A percentile compares a stretch with the other conserved stretches of the same genome.
These are phyloP conservation scores for Hemerocallis citrina DNA, from an alignment of 106 monocot species.

Conservation along the genomic window DNA sequence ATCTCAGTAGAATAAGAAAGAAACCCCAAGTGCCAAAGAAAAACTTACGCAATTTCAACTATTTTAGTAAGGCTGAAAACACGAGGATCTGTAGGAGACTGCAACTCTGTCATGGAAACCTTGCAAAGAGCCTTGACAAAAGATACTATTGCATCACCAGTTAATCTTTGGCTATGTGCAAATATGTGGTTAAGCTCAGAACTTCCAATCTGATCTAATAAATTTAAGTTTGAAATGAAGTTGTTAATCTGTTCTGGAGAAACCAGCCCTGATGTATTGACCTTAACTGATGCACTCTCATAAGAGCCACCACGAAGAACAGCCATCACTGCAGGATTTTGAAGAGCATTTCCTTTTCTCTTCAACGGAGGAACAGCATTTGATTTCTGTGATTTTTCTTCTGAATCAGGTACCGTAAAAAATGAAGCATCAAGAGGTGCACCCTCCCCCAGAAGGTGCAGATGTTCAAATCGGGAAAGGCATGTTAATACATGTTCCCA, in stretches of 20 bases:
- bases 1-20: too few species aligned
- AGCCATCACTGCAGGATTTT: constrained; percentile 90
- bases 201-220: constrained; percentile 87
- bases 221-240: constrained; percentile 86
- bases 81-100: constrained; percentile 90
- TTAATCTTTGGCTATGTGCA: constrained; percentile 90
- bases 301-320: constrained; percentile 93
- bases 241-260: constrained; percentile 85
- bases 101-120: constrained; percentile 86
- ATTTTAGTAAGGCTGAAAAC: constrained; percentile 96
- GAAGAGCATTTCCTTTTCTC: constrained; percentile 81
- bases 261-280: constrained; percentile 55
- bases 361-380: constrained; percentile 30
- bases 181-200: constrained; percentile 97
- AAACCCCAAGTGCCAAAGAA: not conserved
- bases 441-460: constrained; percentile 91
- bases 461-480: constrained; percentile 92
- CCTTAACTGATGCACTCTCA: constrained; percentile 61
- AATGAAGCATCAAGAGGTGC: constrained; percentile 91
- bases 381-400: constrained; percentile 62
- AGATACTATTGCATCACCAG: constrained; percentile 95
- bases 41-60: constrained; percentile 93
- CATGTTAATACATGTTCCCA: constrained; percentile 98
- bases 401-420: constrained; percentile 48
- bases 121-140: constrained; percentile 98